phyloP scores from a whole-genome alignment of 495 filamentous ascomycete species.

The Penicillium mononematosum region DNA sequence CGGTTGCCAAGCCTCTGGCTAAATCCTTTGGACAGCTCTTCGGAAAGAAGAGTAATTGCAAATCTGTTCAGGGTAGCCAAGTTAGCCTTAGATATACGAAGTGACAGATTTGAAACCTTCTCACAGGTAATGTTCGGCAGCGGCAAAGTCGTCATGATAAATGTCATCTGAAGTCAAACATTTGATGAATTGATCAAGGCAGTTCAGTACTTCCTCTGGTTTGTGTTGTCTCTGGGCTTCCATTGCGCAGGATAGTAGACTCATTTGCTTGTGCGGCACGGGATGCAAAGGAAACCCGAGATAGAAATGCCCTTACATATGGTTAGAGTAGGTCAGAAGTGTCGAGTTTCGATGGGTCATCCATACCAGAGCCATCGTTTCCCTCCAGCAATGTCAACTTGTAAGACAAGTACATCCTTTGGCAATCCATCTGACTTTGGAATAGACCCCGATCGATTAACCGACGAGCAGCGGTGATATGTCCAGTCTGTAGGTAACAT shows the following conservation, averaged over 20 bases:
- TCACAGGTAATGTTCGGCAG: slow-evolving; percentile 6
- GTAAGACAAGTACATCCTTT: slow-evolving; percentile 4
- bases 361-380: not conserved
- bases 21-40: not conserved
- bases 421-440: not conserved
- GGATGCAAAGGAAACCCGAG: not conserved
- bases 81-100: not conserved
- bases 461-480: not conserved
- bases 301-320: not conserved
- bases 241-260: slow-evolving; percentile 70
- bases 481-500: not conserved
- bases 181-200: not conserved
- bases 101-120: not conserved
- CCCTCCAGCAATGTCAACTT: not conserved
- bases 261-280: not conserved
- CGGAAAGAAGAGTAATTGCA: not conserved
- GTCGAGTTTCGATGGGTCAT: not conserved
- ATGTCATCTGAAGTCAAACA: not conserved
- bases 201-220: slow-evolving; percentile 45
- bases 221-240: slow-evolving; percentile 64
- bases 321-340: not conserved
- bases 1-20: not conserved
- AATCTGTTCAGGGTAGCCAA: not conserved
- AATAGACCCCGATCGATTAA: not conserved
- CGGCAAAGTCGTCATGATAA: not conserved